A percentile compares a stretch with the other conserved stretches of the same genome.
These are phyloP conservation scores for Hyaloscypha variabilis DNA, from an alignment of 495 filamentous ascomycete species.

Conservation along the genomic window DNA sequence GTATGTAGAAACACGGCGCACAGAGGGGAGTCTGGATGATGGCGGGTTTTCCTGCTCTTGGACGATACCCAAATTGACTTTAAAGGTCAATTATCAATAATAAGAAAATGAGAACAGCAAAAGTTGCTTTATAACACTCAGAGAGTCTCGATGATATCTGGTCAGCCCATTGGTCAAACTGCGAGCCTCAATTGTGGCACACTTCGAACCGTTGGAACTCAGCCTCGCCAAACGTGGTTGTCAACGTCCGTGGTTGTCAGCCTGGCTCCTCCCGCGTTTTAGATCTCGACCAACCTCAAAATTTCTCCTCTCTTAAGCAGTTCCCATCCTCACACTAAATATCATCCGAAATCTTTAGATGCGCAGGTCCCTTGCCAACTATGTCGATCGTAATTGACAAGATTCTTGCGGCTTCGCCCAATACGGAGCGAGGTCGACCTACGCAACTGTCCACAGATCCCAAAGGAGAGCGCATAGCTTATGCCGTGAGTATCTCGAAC, in stretches of 20 bases:
- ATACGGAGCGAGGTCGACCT: slow-evolving; percentile 82
- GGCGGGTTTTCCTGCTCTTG: background rate
- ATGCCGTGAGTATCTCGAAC: slow-evolving; percentile 66
- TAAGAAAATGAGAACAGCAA: background rate
- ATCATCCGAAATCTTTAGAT: background rate
- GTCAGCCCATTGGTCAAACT: too few relatives aligned
- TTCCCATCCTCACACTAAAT: background rate
- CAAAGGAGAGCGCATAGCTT: slow-evolving; percentile 91
- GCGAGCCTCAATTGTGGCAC: too few relatives aligned
- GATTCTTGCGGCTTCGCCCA: slow-evolving; percentile 64
- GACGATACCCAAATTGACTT: slow-evolving; percentile 21
- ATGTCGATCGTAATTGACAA: slow-evolving; percentile 58
- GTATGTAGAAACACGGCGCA: slow-evolving; percentile 16
- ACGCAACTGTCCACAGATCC: slow-evolving; percentile 88
- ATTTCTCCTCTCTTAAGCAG: background rate
- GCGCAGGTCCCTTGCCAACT: slow-evolving; percentile 8
- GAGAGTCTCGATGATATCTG: background rate
- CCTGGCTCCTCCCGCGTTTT: slow-evolving; percentile 16
- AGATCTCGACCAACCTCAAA: background rate
- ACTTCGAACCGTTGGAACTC: background rate
- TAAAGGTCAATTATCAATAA: background rate
- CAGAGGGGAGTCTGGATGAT: slow-evolving; percentile 10
- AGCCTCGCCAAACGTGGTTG: background rate
- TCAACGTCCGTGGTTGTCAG: slow-evolving; percentile 1
- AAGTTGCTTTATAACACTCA: background rate